These are phyloP conservation scores for Dalbergia cochinchinensis DNA, from an alignment of 306 rosid genomes.

Conservation along the genomic window DNA sequence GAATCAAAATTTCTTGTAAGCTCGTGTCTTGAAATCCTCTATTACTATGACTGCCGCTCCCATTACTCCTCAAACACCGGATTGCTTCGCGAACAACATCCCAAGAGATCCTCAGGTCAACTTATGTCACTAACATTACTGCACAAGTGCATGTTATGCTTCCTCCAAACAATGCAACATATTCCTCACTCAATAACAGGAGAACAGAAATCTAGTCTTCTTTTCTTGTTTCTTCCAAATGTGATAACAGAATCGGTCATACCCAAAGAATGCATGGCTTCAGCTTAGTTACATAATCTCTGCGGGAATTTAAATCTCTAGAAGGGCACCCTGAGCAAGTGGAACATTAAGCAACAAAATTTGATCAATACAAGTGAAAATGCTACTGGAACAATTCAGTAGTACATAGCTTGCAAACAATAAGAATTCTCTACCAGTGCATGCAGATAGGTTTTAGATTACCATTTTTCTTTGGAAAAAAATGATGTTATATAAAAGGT, in stretches of 20 bases:
- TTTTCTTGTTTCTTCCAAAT: neutral
- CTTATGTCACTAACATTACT: neutral
- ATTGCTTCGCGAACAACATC: constrained; percentile 15
- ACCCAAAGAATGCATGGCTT: constrained; percentile 27
- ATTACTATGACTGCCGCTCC: neutral
- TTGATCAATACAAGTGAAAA: constrained; percentile 15
- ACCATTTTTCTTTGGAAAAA: neutral
- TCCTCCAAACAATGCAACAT: constrained; percentile 15
- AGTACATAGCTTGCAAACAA: neutral
- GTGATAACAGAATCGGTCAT: constrained; percentile 16
- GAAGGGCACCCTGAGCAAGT: constrained; percentile 36
- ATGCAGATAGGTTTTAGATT: constrained; percentile 18
- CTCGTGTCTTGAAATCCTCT: neutral
- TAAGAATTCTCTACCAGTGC: neutral
- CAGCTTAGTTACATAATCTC: constrained; percentile 16
- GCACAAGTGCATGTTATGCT: constrained; percentile 13
- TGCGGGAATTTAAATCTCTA: constrained; percentile 28
- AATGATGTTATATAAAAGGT: neutral
- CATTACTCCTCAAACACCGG: constrained; percentile 10
- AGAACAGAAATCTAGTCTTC: neutral
- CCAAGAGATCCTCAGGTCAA: constrained; percentile 9
- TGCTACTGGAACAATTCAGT: constrained; percentile 5
- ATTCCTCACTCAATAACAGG: constrained; percentile 4
- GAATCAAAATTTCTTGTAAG: constrained; percentile 26
- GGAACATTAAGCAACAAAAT: constrained; percentile 17